These are phyloP conservation scores for Trichoderma lentiforme DNA, from an alignment of 2,329 filamentous ascomycete species.

Conservation along the genomic window DNA sequence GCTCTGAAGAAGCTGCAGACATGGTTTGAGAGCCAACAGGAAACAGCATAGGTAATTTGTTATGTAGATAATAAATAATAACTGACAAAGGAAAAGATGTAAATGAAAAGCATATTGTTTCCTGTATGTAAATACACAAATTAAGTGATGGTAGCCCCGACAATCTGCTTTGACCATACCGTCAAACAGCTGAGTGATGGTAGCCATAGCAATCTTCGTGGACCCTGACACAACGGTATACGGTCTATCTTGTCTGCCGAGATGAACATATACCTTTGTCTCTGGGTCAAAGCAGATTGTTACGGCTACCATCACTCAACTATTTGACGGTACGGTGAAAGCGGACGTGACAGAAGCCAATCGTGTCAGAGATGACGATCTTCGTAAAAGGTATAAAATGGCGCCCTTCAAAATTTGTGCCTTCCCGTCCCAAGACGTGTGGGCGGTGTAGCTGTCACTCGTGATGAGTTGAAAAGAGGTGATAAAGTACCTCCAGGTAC, in stretches of 20 bases:
- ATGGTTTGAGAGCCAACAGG: slow-evolving; percentile 56
- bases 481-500: not conserved
- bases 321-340: not conserved
- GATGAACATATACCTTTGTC: not conserved
- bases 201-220: not conserved
- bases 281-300: not conserved
- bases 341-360: not conserved
- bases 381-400: not conserved
- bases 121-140: not conserved
- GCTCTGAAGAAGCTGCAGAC: slow-evolving; percentile 82
- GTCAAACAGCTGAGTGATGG: not conserved
- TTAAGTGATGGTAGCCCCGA: not conserved
- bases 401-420: not conserved
- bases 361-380: not conserved
- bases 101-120: not conserved
- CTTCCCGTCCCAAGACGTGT: not conserved
- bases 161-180: not conserved
- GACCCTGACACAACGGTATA: not conserved
- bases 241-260: not conserved
- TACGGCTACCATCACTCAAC: not conserved
- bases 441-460: not conserved
- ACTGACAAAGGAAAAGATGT: not conserved
- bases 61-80: not conserved
- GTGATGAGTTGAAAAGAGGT: not conserved
- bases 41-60: not conserved